Percentiles rank a stretch among this genome's conserved stretches.
Conservation (phyloP, 2,329 filamentous ascomycete genomes). For the Thermomyces lanuginosus region DNA sequence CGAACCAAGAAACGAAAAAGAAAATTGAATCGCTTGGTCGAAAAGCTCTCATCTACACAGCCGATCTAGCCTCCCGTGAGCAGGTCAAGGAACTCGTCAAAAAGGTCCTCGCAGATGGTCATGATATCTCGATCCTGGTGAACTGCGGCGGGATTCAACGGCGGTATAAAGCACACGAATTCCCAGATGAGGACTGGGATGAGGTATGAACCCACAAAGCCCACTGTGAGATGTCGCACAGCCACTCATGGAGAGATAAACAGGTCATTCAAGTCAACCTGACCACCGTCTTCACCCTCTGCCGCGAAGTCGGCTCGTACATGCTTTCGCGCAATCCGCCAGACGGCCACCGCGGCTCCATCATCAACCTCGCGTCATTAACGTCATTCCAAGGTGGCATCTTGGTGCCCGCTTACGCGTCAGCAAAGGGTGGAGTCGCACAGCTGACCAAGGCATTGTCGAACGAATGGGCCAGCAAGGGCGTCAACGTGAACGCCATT, state of each 20-base stretch:
- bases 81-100: conserved; percentile 26
- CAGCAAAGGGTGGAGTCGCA: conserved; percentile 63
- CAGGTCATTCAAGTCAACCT: conserved; percentile 76
- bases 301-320: conserved; percentile 9
- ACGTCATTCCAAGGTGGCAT: conserved; percentile 67
- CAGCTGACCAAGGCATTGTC: conserved; percentile 66
- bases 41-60: conserved; percentile 27
- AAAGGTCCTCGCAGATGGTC: conserved; percentile 23
- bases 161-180: conserved; percentile 56
- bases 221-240: not conserved
- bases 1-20: conserved; percentile 29
- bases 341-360: conserved; percentile 15
- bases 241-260: not conserved
- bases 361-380: conserved; percentile 67
- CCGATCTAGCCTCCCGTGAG: conserved; percentile 26
- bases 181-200: conserved; percentile 63
- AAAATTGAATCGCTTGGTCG: conserved; percentile 23
- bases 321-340: conserved; percentile 14
- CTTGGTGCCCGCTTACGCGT: conserved; percentile 69
- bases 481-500: conserved; percentile 73
- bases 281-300: conserved; percentile 25
- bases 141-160: conserved; percentile 80
- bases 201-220: conserved; percentile 29
- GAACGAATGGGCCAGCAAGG: conserved; percentile 66
- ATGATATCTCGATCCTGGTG: conserved; percentile 58